Evolutionary conservation across 352 stramenopile species (phyloP).

Genomic region (Phytophthora idaei): DNA sequence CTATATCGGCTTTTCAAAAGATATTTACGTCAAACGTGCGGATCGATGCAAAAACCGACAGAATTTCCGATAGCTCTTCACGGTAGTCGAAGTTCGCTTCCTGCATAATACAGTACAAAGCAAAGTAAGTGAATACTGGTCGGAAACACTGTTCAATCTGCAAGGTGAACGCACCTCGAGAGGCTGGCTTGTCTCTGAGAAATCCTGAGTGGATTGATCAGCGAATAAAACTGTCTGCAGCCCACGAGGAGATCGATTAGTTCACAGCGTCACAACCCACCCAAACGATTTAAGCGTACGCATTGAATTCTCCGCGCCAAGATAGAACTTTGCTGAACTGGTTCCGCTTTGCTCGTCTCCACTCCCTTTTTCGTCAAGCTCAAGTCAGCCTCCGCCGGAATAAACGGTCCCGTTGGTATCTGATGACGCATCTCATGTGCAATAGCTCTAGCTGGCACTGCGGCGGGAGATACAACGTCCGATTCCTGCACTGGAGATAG

Average conservation of each 20-base stretch:
- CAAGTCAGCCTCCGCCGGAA: conserved; percentile 1
- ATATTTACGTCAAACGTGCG: conserved; percentile 46
- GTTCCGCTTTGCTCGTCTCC: conserved; percentile 18
- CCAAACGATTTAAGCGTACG: conserved; percentile 15
- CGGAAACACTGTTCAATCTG: background rate
- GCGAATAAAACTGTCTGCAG: conserved; percentile 39
- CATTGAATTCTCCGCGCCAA: conserved; percentile 32
- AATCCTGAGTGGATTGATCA: conserved; percentile 30
- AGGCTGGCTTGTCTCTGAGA: conserved; percentile 33
- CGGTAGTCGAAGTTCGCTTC: conserved; percentile 42
- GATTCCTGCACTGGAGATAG: conserved; percentile 22
- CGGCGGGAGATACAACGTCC: conserved; percentile 3
- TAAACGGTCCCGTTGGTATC: conserved; percentile 18
- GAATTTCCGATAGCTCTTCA: conserved; percentile 58
- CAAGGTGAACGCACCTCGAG: conserved; percentile 25
- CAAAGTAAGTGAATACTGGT: background rate
- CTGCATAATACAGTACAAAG: conserved; percentile 7
- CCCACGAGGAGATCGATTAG: background rate
- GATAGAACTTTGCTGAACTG: conserved; percentile 10
- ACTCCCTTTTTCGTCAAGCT: conserved; percentile 5
- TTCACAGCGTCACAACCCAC: background rate
- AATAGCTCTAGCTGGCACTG: conserved; percentile 17
- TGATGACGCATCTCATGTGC: conserved; percentile 29
- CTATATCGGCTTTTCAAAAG: background rate
- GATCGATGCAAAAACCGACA: conserved; percentile 48